Evolutionary conservation across 202 grass and related monocot genomes (phyloP).

Genomic region (Schoenoplectus tabernaemontani): DNA sequence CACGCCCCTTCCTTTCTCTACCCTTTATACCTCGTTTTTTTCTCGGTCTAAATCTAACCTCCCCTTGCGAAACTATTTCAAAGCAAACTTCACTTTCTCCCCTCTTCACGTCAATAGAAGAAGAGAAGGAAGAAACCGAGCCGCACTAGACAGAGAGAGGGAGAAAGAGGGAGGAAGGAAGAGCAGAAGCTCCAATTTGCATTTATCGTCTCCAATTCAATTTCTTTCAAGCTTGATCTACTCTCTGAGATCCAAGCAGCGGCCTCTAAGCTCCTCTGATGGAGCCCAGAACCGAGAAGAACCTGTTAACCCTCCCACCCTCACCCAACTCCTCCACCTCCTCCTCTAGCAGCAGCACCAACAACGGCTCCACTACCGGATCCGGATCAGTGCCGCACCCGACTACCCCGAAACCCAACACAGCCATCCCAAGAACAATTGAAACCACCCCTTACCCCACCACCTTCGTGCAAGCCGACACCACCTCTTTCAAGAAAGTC

Average conservation of each 20-base stretch:
- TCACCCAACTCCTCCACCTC: constrained; percentile 56
- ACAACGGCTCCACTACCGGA: constrained; percentile 33
- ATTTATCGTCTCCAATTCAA: constrained; percentile 28
- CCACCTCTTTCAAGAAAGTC: constrained; percentile 80
- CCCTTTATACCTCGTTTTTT: constrained; percentile 12
- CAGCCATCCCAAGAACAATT: constrained; percentile 46
- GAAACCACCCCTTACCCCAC: constrained; percentile 78
- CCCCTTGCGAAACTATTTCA: constrained; percentile 11
- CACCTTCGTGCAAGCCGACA: constrained; percentile 90
- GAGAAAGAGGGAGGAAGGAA: not conserved
- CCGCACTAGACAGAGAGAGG: constrained; percentile 14
- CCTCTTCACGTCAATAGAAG: constrained; percentile 11
- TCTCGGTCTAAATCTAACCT: not conserved
- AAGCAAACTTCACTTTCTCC: constrained; percentile 11
- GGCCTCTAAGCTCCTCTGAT: not conserved
- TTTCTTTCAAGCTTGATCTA: constrained; percentile 10
- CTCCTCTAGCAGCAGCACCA: constrained; percentile 37
- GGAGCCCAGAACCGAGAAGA: constrained; percentile 33
- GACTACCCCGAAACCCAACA: constrained; percentile 38
- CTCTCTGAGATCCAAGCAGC: constrained; percentile 26
- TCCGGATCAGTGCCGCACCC: constrained; percentile 26
- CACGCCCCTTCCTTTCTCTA: constrained; percentile 22
- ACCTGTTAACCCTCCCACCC: constrained; percentile 34
- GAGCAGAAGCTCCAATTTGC: constrained; percentile 28
- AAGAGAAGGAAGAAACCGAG: constrained; percentile 14